These are phyloP conservation scores for Maudiozyma humilis DNA, from an alignment of 1,139 yeast species.

Conservation along the genomic window DNA sequence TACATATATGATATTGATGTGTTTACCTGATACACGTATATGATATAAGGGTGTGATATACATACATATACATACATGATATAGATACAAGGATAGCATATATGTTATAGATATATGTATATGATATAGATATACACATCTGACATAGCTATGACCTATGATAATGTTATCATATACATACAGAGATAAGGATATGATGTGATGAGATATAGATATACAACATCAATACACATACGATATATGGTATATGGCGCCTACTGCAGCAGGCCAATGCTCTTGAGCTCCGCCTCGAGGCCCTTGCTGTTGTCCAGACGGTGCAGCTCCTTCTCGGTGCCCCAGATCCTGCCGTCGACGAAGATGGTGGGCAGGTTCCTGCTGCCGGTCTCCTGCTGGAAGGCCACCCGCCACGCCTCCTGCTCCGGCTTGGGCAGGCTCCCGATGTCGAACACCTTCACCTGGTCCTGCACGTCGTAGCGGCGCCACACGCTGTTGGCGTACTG, in stretches of 20 bases:
- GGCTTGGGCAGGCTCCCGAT: conserved; percentile 46
- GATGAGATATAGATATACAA: too few relatives aligned
- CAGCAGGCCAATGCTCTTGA: conserved; percentile 38
- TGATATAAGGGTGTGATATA: too few relatives aligned
- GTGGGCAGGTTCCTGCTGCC: conserved; percentile 71
- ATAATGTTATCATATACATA: too few relatives aligned
- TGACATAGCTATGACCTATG: too few relatives aligned
- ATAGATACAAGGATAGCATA: too few relatives aligned
- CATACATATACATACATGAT: too few relatives aligned
- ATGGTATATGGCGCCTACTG: conserved; percentile 5
- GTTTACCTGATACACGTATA: too few relatives aligned
- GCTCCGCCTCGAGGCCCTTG: conserved; percentile 38
- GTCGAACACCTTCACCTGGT: conserved; percentile 49
- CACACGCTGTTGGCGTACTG: conserved; percentile 51
- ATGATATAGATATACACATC: too few relatives aligned
- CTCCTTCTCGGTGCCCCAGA: conserved; percentile 51
- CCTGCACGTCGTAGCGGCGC: conserved; percentile 41
- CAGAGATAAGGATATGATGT: too few relatives aligned
- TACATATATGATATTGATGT: too few relatives aligned
- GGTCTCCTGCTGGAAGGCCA: conserved; percentile 50
- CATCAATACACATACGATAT: too few relatives aligned
- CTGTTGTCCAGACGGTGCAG: conserved; percentile 39
- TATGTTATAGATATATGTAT: too few relatives aligned
- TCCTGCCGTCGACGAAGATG: conserved; percentile 54
- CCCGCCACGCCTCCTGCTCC: conserved; percentile 50